Conservation (phyloP, 352 stramenopile genomes). For the Plasmopara muralis region DNA sequence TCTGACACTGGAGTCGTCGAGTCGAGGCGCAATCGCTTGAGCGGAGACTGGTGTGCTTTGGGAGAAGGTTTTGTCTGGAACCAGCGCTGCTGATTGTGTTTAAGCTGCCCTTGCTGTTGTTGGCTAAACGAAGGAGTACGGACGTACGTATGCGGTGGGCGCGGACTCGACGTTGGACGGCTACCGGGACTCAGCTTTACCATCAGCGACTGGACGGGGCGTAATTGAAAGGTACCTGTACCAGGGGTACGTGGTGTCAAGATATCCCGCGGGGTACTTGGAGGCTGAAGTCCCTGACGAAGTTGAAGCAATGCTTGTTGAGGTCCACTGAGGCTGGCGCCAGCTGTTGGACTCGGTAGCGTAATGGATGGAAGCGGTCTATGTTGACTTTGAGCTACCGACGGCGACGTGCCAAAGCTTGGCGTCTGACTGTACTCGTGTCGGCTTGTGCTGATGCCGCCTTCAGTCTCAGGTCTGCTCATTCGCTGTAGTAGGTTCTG, state of each 20-base stretch:
- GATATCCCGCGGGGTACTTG: slow-evolving; percentile 20
- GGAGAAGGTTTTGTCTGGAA: slow-evolving; percentile 23
- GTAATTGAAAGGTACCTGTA: slow-evolving; percentile 35
- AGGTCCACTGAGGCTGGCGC: slow-evolving; percentile 12
- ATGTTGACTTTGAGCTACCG: slow-evolving; percentile 10
- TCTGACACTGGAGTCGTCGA: slow-evolving; percentile 12
- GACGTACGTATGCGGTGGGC: slow-evolving; percentile 17
- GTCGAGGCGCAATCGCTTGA: slow-evolving; percentile 25
- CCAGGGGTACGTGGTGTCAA: slow-evolving; percentile 25
- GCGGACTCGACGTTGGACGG: slow-evolving; percentile 23
- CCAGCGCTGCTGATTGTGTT: slow-evolving; percentile 19
- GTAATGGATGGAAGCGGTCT: slow-evolving; percentile 19
- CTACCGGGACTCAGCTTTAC: slow-evolving; percentile 22
- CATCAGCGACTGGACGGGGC: slow-evolving; percentile 40
- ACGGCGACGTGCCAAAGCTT: slow-evolving; percentile 10
- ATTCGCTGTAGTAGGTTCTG: slow-evolving; percentile 38
- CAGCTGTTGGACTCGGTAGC: slow-evolving; percentile 24
- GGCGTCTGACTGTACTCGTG: slow-evolving; percentile 7
- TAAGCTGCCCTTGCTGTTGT: slow-evolving; percentile 19
- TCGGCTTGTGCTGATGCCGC: slow-evolving; percentile 8
- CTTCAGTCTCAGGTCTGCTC: slow-evolving; percentile 13
- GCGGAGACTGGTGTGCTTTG: slow-evolving; percentile 14
- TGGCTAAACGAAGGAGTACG: slow-evolving; percentile 24
- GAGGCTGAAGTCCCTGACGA: slow-evolving; percentile 20
- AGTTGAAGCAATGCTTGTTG: slow-evolving; percentile 29